Conservation (phyloP, 176 grass and related monocot genomes). For the Musa schizocarpa region DNA sequence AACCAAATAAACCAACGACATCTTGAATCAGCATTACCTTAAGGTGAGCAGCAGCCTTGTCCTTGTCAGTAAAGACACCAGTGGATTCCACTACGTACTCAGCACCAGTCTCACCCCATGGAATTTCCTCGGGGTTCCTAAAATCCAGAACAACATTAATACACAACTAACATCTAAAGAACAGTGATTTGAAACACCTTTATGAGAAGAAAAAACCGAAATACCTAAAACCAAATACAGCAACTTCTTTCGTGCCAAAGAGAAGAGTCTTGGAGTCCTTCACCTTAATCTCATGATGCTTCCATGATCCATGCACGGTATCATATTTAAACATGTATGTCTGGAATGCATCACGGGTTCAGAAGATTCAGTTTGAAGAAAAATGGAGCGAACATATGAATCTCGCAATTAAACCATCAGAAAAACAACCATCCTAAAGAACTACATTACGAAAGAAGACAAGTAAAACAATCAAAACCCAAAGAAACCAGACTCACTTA, state of each 20-base stretch:
- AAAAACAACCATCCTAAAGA: neutral
- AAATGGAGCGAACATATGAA: neutral
- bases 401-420: neutral
- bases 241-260: constrained; percentile 12
- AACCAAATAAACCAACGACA: too few species aligned
- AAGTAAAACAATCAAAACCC: neutral
- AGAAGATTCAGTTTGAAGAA: neutral
- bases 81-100: constrained; percentile 13
- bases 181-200: too few species aligned
- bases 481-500: too few species aligned
- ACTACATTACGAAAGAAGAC: neutral
- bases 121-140: constrained; percentile 13
- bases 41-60: constrained; percentile 20
- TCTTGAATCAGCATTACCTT: neutral
- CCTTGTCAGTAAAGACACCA: constrained; percentile 15
- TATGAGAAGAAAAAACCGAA: neutral
- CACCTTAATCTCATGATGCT: constrained; percentile 17
- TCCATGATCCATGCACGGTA: constrained; percentile 9
- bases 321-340: constrained; percentile 20
- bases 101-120: constrained; percentile 15
- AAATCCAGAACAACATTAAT: neutral
- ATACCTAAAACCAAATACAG: constrained; percentile 5
- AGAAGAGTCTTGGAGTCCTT: constrained; percentile 19
- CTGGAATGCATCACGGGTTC: neutral
- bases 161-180: too few species aligned